Conservation (phyloP, 1,284 basidiomycete genomes). For the Malassezia furfur region DNA sequence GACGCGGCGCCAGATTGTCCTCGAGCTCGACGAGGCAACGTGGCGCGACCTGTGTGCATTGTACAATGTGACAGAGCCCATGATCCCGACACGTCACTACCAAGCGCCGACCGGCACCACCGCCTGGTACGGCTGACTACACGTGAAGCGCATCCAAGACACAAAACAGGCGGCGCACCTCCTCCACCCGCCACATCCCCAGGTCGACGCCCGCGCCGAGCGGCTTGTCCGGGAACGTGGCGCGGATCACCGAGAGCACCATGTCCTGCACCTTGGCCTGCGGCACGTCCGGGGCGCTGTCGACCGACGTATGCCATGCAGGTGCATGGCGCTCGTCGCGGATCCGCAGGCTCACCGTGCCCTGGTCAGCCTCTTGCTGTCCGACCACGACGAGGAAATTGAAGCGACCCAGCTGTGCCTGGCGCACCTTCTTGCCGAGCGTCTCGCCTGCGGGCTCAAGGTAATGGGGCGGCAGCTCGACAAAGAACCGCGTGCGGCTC, state of each 20-base stretch:
- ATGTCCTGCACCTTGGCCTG: slow-evolving; percentile 5
- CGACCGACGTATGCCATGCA: slow-evolving; percentile 1
- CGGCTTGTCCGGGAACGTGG: slow-evolving; percentile 6
- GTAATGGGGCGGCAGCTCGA: slow-evolving; percentile 29
- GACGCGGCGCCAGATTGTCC: slow-evolving; percentile 67
- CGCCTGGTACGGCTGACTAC: slow-evolving; percentile 14
- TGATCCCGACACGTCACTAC: slow-evolving; percentile 47
- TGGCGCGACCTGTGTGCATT: slow-evolving; percentile 72
- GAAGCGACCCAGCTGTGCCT: slow-evolving; percentile 30
- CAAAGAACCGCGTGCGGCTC: slow-evolving; percentile 26
- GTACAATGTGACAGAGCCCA: slow-evolving; percentile 60
- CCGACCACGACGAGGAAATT: slow-evolving; percentile 44
- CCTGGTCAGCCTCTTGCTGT: slow-evolving; percentile 27
- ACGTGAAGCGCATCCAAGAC: slow-evolving; percentile 23
- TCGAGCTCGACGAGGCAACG: slow-evolving; percentile 72
- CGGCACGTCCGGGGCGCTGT: not conserved
- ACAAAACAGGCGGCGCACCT: slow-evolving; percentile 21
- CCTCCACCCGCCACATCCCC: slow-evolving; percentile 20
- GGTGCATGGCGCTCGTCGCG: slow-evolving; percentile 21
- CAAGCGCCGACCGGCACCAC: not conserved
- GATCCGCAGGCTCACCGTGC: slow-evolving; percentile 30
- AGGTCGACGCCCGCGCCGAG: slow-evolving; percentile 15
- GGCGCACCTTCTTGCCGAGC: slow-evolving; percentile 32
- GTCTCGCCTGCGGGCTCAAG: slow-evolving; percentile 28
- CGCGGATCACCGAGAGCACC: not conserved